Base-by-base conservation (phyloP, 371 early-diverging fungal genomes). In the Batkoa obscura region DNA sequence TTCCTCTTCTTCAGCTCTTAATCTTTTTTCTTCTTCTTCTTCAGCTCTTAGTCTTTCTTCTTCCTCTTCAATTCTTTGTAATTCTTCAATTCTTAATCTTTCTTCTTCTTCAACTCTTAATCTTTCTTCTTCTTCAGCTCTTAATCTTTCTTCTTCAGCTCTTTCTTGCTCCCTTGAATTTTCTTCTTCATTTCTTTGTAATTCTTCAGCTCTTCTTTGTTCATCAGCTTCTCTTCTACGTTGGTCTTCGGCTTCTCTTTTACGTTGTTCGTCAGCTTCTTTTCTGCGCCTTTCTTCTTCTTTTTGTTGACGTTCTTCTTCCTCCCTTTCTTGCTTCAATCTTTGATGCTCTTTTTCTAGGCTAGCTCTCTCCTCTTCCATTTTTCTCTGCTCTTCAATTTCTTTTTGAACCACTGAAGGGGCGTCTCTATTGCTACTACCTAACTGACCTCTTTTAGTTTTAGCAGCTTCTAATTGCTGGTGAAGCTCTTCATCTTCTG, bases 141-240 rank as follows among this genome's bases (percentile, higher is more conserved):
- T 50, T 36, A 34, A 36, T 23, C 50, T 50, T 50, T 34, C 12
- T 10, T 31, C 34, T 50, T 34, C 15, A 50, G 31, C 60, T 60
- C 60, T 62, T 58, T 68, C 63, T 36, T 58, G 61, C 57, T 64
- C 59, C 31, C 59, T 31, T 12, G 56, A 64, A 23, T 56, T 34
- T 32, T 9, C 5, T 35, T 32, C 32, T 36, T 33, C 33, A 32
- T 13, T 10, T 9, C 12, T 15, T 15, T 13, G 15, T 15, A 15
- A 5, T 15, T 45, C 13, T 23, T 45, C 15, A 45, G 15, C 15
- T 45, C 56, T 15, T 55, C 66, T 64, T 42, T 62, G 62, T 54
- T 41, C 54, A 34, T 55, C 56, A 55, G 46, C 46, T 36, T 55
- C 36, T n/a, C n/a, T 33, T 15, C 35, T 43, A 33, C 36, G 15